A percentile compares a stretch with the other conserved stretches of the same genome.
phyloP scores from a whole-genome alignment of 2,329 filamentous ascomycete genomes.

The Colletotrichum nymphaeae region DNA sequence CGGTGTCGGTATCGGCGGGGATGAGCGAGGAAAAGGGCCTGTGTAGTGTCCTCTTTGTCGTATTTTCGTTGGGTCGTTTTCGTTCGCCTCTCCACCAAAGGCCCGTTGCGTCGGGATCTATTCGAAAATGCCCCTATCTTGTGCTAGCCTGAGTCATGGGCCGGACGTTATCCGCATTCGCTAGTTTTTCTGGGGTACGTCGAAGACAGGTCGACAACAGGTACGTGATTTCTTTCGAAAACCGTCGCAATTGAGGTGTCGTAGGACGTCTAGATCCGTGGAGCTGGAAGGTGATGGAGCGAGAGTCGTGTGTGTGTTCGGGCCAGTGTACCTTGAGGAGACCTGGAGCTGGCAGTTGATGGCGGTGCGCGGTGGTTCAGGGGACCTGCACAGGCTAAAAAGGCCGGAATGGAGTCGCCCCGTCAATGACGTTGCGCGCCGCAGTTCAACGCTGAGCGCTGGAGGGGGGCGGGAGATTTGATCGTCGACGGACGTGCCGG shows the following conservation, averaged over 20 bases:
- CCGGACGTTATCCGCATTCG: neutral
- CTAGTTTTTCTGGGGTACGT: neutral
- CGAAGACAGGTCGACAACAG: neutral
- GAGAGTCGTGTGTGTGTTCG: constrained; percentile 11
- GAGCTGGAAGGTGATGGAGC: constrained; percentile 7
- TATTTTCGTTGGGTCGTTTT: constrained; percentile 27
- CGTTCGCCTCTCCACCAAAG: constrained; percentile 28
- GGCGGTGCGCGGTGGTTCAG: constrained; percentile 3
- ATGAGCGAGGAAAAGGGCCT: constrained; percentile 17
- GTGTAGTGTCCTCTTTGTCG: neutral
- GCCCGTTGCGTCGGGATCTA: constrained; percentile 22
- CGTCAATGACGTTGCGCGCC: constrained; percentile 32
- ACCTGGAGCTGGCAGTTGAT: neutral
- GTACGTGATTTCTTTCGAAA: neutral
- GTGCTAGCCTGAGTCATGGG: constrained; percentile 18
- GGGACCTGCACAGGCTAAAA: constrained; percentile 28
- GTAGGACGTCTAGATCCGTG: constrained; percentile 10
- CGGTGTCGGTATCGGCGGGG: constrained; percentile 21
- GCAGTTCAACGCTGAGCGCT: constrained; percentile 4
- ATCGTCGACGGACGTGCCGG: constrained; percentile 22
- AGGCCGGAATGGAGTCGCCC: constrained; percentile 32
- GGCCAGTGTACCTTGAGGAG: neutral
- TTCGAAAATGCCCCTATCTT: constrained; percentile 12
- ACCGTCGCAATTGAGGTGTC: constrained; percentile 19
- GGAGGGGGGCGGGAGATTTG: constrained; percentile 15